phyloP scores from a whole-genome alignment of 495 filamentous ascomycete genomes.

The Apiosordaria backusii region DNA sequence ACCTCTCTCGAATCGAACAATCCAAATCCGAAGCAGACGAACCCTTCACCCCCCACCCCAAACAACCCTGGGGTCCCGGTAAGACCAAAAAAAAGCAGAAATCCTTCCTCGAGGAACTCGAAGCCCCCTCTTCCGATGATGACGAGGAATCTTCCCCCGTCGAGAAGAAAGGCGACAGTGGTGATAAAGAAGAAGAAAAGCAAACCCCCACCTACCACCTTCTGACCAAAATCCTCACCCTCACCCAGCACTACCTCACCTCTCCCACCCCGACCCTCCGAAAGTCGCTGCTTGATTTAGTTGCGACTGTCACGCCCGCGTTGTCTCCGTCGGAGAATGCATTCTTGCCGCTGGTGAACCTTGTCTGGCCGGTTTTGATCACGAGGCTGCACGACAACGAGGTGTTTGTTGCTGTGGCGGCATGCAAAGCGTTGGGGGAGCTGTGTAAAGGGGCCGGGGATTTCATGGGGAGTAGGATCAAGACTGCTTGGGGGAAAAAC shows the following conservation, averaged over 20 bases:
- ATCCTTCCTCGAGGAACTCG: conserved; percentile 39
- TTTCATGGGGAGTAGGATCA: conserved; percentile 70
- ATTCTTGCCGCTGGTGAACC: conserved; percentile 85
- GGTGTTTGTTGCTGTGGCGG: conserved; percentile 65
- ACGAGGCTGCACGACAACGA: conserved; percentile 70
- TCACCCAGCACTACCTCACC: conserved; percentile 81
- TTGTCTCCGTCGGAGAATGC: conserved; percentile 70
- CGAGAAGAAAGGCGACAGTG: conserved; percentile 45
- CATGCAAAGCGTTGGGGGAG: conserved; percentile 59
- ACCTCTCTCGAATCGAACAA: conserved; percentile 17
- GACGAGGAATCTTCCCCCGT: conserved; percentile 17
- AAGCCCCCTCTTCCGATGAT: conserved; percentile 14
- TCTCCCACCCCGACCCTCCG: conserved; percentile 76
- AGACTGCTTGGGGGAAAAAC: conserved; percentile 58
- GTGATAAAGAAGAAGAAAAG: conserved; percentile 36
- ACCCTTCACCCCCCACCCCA: conserved; percentile 21
- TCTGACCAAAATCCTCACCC: conserved; percentile 62
- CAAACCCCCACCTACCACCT: conserved; percentile 55
- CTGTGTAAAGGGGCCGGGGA: conserved; percentile 69
- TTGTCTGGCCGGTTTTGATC: conserved; percentile 78
- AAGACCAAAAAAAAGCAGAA: conserved; percentile 38
- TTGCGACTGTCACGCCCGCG: conserved; percentile 62
- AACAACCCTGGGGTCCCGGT: conserved; percentile 39
- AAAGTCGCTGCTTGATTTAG: conserved; percentile 67
- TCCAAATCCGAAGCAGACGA: conserved; percentile 19